phyloP scores from a whole-genome alignment of 495 filamentous ascomycete species.

The Pyronema omphalodes region DNA sequence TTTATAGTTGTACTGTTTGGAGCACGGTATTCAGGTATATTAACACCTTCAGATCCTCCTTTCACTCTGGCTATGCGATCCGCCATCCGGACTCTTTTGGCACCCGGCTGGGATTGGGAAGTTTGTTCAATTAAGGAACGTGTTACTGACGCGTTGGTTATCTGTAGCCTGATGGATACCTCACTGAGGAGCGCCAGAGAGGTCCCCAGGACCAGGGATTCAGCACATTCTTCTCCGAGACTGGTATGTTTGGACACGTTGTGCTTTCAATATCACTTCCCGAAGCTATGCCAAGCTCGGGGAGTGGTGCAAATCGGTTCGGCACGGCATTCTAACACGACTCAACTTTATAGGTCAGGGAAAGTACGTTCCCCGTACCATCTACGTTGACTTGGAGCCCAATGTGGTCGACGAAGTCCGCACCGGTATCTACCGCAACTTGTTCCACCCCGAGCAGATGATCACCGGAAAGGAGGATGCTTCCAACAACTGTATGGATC shows the following conservation, averaged over 20 bases:
- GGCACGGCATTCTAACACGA: not conserved
- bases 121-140: not conserved
- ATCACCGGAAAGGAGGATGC: slow-evolving; percentile 99
- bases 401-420: slow-evolving; percentile 99
- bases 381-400: slow-evolving; percentile 98
- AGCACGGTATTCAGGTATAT: slow-evolving; percentile 94
- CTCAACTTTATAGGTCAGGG: slow-evolving; percentile 55
- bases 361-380: slow-evolving; percentile 96
- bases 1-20: slow-evolving; percentile 89
- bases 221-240: slow-evolving; percentile 99
- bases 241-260: slow-evolving; percentile 43
- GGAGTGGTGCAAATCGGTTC: not conserved
- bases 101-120: not conserved
- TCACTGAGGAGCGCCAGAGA: slow-evolving; percentile 93
- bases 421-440: slow-evolving; percentile 82
- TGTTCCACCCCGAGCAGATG: slow-evolving; percentile 98
- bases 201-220: slow-evolving; percentile 90
- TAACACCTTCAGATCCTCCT: not conserved
- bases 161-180: slow-evolving; percentile 82
- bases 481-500: slow-evolving; percentile 74
- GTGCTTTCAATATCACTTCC: not conserved
- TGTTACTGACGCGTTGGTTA: slow-evolving; percentile 27
- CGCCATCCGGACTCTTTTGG: not conserved
- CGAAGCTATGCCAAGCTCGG: not conserved
- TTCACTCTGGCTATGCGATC: not conserved